phyloP scores from a whole-genome alignment of 495 filamentous ascomycete genomes.

The Parmelia sp. region DNA sequence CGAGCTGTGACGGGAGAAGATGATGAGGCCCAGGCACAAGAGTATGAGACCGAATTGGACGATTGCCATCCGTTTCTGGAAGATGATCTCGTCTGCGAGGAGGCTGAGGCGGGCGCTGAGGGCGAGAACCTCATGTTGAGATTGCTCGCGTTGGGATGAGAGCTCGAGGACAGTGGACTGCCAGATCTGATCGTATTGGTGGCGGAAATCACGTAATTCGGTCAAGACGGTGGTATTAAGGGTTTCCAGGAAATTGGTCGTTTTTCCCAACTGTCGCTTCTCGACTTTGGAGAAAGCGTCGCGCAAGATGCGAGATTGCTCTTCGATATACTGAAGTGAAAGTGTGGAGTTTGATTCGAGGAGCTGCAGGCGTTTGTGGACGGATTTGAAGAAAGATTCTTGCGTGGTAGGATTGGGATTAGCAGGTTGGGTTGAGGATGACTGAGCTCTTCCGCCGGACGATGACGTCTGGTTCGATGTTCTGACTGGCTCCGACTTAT shows the following conservation, averaged over 20 bases:
- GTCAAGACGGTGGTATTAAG: slow-evolving; percentile 82
- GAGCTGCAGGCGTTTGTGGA: slow-evolving; percentile 83
- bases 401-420: slow-evolving; percentile 75
- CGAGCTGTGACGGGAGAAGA: slow-evolving; percentile 56
- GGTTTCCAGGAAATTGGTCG: slow-evolving; percentile 69
- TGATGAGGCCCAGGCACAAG: slow-evolving; percentile 76
- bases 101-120: slow-evolving; percentile 75
- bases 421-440: slow-evolving; percentile 45
- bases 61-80: slow-evolving; percentile 90
- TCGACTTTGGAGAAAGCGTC: slow-evolving; percentile 90
- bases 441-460: slow-evolving; percentile 44
- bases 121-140: slow-evolving; percentile 71
- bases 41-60: slow-evolving; percentile 82
- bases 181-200: slow-evolving; percentile 94
- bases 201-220: slow-evolving; percentile 71
- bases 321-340: slow-evolving; percentile 92
- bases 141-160: slow-evolving; percentile 75
- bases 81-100: slow-evolving; percentile 88
- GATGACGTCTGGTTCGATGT: slow-evolving; percentile 24
- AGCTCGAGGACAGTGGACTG: slow-evolving; percentile 89
- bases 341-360: slow-evolving; percentile 90
- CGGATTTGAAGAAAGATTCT: slow-evolving; percentile 95
- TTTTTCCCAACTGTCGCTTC: slow-evolving; percentile 77
- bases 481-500: slow-evolving; percentile 1
- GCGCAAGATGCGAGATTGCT: slow-evolving; percentile 84